Base-by-base conservation (phyloP, 306 rosid genomes). In the Prunus davidiana region DNA sequence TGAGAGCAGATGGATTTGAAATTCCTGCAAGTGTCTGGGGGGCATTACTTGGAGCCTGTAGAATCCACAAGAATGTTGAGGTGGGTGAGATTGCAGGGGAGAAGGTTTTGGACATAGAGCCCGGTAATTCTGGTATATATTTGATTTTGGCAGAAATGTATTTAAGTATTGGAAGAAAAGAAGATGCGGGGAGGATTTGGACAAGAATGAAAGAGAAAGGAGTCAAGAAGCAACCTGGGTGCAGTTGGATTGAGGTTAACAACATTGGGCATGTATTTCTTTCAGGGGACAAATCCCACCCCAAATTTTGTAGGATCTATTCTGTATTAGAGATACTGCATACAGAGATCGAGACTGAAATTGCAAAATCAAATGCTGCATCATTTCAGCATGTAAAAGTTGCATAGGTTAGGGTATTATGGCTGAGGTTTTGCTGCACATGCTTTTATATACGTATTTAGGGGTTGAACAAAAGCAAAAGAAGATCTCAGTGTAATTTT, bases 191-290 rank as follows among this genome's bases (percentile, higher is more conserved):
- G 24, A 78, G 52, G 64, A 83, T 84, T 10, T 67, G 80, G 82
- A 82, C 79, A 12, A 82, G 80, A 72, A 82, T 86, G 89, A 88
- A 84, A 72, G 82, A 72, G 32, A 67, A 81, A 41, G 85, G 92
- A 73, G 86, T 88, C 32, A 88, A 88, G 80, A 83, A 85, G 83
- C 89, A 86, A 74, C 92, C 88, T 1, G 89, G 92, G 38, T 86
- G 89, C 57, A 88, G 89, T 73, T 88, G 89, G 92, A 73, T 86
- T 50, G 86, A 85, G 71, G 27, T 82, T 62, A 82, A 83, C 45
- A 65, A 78, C 60, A 12, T 81, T 8, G 82, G 67, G 67, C 71
- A 79, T 38, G 80, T 83, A 60, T 88, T 88, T 84, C 89, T 88
- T 69, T 85, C 89, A 11, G 86, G 83, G 19, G 88, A 86, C 74